These are phyloP conservation scores for Xylariomycetidae sp. DNA, from an alignment of 2,329 filamentous ascomycete species.

Conservation along the genomic window DNA sequence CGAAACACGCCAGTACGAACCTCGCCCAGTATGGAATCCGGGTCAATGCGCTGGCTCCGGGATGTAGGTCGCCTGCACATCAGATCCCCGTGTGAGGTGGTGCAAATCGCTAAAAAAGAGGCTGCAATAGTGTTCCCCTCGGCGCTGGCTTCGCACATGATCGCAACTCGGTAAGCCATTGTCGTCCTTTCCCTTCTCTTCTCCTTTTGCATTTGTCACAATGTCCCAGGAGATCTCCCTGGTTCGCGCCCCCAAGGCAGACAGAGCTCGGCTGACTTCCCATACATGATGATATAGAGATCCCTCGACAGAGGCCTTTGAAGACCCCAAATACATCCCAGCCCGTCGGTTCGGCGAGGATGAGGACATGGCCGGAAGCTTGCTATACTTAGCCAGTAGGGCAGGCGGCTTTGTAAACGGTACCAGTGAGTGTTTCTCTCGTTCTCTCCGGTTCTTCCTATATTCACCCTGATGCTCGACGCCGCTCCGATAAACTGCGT, in stretches of 20 bases:
- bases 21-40: slow-evolving; percentile 20
- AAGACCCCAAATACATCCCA: slow-evolving; percentile 18
- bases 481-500: no score
- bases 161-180: no score
- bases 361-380: slow-evolving; percentile 24
- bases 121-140: slow-evolving; percentile 28
- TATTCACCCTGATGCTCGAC: no score
- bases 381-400: slow-evolving; percentile 25
- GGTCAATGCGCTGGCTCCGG: slow-evolving; percentile 25
- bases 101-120: slow-evolving; percentile 1
- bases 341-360: slow-evolving; percentile 21
- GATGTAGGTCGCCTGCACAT: slow-evolving; percentile 16
- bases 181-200: no score
- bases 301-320: slow-evolving; percentile 15
- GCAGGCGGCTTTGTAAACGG: slow-evolving; percentile 26
- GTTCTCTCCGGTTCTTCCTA: no score
- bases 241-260: background rate
- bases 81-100: background rate
- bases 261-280: no score
- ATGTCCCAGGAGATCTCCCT: background rate
- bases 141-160: slow-evolving; percentile 14
- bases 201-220: no score
- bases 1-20: slow-evolving; percentile 24
- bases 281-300: no score
- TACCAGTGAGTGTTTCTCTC: no score